Percentiles rank a stretch among this genome's conserved stretches.
These are phyloP conservation scores for Backusella parvicylindrica DNA, from an alignment of 192 early-diverging fungal species.

Conservation along the genomic window DNA sequence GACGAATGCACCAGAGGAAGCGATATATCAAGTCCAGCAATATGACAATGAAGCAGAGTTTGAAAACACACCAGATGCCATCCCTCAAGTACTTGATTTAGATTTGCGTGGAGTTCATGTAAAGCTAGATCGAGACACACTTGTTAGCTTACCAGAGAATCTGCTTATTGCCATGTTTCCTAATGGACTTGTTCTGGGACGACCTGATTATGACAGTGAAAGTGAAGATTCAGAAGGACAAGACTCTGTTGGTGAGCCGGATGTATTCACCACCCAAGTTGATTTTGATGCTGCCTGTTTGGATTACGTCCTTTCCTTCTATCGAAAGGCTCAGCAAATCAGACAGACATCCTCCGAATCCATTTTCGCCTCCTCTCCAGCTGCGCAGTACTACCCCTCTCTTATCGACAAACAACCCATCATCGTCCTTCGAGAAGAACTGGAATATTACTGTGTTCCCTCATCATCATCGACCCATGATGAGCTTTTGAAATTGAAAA, in stretches of 20 bases:
- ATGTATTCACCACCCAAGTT: slow-evolving; percentile 39
- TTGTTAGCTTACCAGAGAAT: slow-evolving; percentile 56
- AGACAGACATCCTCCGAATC: slow-evolving; percentile 13
- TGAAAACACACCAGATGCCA: not conserved
- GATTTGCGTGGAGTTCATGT: slow-evolving; percentile 54
- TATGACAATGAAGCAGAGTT: not conserved
- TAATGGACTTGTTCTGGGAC: slow-evolving; percentile 49
- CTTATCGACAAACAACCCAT: slow-evolving; percentile 58
- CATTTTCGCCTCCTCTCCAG: not conserved
- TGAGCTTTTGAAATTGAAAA: slow-evolving; percentile 51
- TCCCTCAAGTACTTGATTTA: slow-evolving; percentile 48
- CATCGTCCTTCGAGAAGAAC: slow-evolving; percentile 74
- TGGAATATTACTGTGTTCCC: slow-evolving; percentile 67
- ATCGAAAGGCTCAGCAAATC: slow-evolving; percentile 31
- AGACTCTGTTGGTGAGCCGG: slow-evolving; percentile 10
- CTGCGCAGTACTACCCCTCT: slow-evolving; percentile 14
- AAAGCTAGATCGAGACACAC: slow-evolving; percentile 53
- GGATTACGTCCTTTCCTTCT: slow-evolving; percentile 50
- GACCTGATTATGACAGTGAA: slow-evolving; percentile 14
- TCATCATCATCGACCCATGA: not conserved
- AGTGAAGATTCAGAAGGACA: slow-evolving; percentile 32
- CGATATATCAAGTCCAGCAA: not conserved
- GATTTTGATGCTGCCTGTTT: slow-evolving; percentile 55
- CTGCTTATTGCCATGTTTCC: slow-evolving; percentile 64
- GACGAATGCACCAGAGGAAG: not conserved